phyloP scores from a whole-genome alignment of 202 grass and related monocot species.

The Musa balbisiana region DNA sequence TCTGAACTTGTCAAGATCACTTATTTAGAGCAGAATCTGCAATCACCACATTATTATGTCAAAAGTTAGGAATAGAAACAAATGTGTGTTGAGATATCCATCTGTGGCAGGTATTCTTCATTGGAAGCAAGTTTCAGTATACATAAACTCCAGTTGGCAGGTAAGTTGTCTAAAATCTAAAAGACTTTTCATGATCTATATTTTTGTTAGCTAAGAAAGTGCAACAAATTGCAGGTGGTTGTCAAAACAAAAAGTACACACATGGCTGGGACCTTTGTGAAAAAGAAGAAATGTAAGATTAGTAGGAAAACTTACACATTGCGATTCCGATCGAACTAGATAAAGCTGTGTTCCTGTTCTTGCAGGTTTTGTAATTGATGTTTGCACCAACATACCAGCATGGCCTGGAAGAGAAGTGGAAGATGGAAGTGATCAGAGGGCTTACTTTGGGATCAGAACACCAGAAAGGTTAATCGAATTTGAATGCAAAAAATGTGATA shows the following conservation, averaged over 20 bases:
- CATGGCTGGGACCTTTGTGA: conserved; percentile 83
- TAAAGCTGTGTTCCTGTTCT: conserved; percentile 4
- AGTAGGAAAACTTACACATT: background rate
- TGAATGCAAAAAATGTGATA: conserved; percentile 67
- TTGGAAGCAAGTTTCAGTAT: conserved; percentile 81
- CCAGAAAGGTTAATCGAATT: conserved; percentile 73
- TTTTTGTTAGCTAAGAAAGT: background rate
- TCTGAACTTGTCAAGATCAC: background rate
- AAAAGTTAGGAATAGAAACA: too few species aligned
- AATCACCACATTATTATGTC: too few species aligned
- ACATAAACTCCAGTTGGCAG: conserved; percentile 62
- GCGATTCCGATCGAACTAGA: background rate
- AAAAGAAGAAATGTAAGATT: conserved; percentile 82
- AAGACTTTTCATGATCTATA: background rate
- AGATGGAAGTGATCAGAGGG: conserved; percentile 41
- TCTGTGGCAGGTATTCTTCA: conserved; percentile 62
- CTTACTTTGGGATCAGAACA: conserved; percentile 87
- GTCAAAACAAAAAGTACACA: conserved; percentile 85
- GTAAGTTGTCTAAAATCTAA: conserved; percentile 22
- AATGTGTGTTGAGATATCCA: background rate
- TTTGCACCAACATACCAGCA: conserved; percentile 51
- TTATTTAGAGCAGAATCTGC: too few species aligned
- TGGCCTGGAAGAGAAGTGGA: conserved; percentile 83
- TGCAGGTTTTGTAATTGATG: conserved; percentile 58
- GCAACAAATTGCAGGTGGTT: conserved; percentile 40